A percentile compares a stretch with the other conserved stretches of the same genome.
Evolutionary conservation across 768 basidiomycete genomes (phyloP).

Genomic region (Mrakia blollopis): DNA sequence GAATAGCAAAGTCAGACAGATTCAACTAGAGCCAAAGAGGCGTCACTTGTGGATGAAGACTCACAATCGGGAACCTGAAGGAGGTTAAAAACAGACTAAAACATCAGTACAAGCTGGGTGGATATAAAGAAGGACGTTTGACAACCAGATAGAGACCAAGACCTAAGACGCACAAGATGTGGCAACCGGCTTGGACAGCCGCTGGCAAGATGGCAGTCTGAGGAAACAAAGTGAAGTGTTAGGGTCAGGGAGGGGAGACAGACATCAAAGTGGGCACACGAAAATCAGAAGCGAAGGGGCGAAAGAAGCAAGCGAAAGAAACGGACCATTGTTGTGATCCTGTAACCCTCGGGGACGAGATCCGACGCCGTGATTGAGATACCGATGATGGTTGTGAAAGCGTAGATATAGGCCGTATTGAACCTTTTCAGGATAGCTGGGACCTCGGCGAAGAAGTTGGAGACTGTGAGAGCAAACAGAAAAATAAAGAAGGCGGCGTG

Average conservation of each 20-base stretch:
- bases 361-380: constrained; percentile 29
- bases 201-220: constrained; percentile 38
- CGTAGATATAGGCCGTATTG: constrained; percentile 26
- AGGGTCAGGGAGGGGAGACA: background rate
- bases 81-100: background rate
- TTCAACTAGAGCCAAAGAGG: too few relatives aligned
- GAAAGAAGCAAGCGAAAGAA: background rate
- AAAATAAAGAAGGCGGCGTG: background rate
- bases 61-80: background rate
- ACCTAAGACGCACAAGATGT: constrained; percentile 37
- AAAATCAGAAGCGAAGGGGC: background rate
- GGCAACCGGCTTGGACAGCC: constrained; percentile 41
- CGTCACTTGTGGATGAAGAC: too few relatives aligned
- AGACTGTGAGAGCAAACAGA: background rate
- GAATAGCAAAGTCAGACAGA: too few relatives aligned
- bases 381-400: constrained; percentile 15
- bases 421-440: constrained; percentile 31
- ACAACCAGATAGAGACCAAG: background rate
- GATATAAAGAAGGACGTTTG: background rate
- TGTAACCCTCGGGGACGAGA: constrained; percentile 26
- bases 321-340: constrained; percentile 24
- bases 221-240: background rate
- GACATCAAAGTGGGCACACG: too few relatives aligned
- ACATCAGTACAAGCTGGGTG: background rate
- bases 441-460: constrained; percentile 33